phyloP scores from a whole-genome alignment of 371 early-diverging fungal genomes.

The Actinomucor elegans region DNA sequence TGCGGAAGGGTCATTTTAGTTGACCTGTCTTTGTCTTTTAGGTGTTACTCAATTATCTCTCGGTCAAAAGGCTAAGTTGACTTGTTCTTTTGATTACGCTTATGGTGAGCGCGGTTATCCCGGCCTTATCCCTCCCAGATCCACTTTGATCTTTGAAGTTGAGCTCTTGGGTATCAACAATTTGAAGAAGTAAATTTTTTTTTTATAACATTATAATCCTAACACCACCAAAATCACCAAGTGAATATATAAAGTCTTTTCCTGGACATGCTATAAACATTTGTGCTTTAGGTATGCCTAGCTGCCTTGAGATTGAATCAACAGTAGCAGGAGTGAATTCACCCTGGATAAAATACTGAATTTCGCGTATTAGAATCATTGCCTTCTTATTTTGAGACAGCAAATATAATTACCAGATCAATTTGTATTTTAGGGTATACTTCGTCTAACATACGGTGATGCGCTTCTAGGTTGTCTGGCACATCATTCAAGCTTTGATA shows the following conservation, averaged over 20 bases:
- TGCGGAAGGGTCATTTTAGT: not conserved
- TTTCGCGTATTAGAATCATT: not conserved
- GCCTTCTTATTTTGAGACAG: too few species aligned
- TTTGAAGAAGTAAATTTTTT: too few species aligned
- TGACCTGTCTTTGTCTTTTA: conserved; percentile 3
- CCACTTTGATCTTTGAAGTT: conserved; percentile 82
- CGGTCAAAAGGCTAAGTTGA: conserved; percentile 70
- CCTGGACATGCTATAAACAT: conserved; percentile 56
- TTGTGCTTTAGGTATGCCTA: conserved; percentile 39
- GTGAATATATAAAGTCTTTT: conserved; percentile 26
- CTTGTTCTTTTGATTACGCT: conserved; percentile 74
- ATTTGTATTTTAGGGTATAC: conserved; percentile 55
- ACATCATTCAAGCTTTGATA: conserved; percentile 37
- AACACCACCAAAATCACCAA: conserved; percentile 47
- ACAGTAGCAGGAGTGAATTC: conserved; percentile 46
- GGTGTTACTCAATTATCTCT: conserved; percentile 88
- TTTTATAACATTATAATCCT: conserved; percentile 46
- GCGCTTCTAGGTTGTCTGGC: conserved; percentile 40
- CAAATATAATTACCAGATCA: conserved; percentile 44
- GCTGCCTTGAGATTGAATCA: conserved; percentile 42
- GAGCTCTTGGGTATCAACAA: conserved; percentile 86
- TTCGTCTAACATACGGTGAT: conserved; percentile 48
- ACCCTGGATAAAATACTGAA: conserved; percentile 44
- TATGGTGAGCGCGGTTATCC: conserved; percentile 72
- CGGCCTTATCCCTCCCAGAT: conserved; percentile 77